Evolutionary conservation across 73 alveolate genomes (phyloP).

Genomic region (Paramecium tetraurelia): DNA sequence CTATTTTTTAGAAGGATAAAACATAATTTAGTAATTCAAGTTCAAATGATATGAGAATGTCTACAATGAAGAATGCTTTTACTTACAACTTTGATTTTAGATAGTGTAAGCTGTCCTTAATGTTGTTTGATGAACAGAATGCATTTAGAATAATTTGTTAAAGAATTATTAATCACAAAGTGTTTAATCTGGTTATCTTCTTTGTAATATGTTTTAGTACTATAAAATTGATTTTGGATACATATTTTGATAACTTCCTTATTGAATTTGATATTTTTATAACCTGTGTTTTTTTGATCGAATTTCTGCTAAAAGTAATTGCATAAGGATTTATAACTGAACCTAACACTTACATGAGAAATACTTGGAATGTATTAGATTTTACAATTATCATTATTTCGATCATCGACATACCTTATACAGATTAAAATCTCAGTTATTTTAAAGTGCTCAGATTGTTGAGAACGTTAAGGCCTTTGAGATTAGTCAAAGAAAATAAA

Average conservation of each 20-base stretch:
- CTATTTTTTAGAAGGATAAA: neutral
- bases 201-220: constrained; percentile 79
- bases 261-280: constrained; percentile 72
- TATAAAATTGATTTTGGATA: constrained; percentile 85
- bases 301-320: constrained; percentile 79
- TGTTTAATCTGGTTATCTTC: constrained; percentile 78
- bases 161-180: constrained; percentile 64
- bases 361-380: constrained; percentile 93
- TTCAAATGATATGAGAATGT: constrained; percentile 19
- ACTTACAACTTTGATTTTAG: constrained; percentile 62
- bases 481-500: constrained; percentile 83
- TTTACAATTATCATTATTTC: constrained; percentile 87
- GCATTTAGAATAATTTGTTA: constrained; percentile 74
- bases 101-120: constrained; percentile 82
- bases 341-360: constrained; percentile 84
- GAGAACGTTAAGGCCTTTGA: constrained; percentile 89
- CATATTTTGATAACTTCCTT: constrained; percentile 69
- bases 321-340: constrained; percentile 90
- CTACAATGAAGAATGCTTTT: neutral
- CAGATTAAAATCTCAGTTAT: constrained; percentile 68
- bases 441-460: constrained; percentile 86
- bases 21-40: neutral
- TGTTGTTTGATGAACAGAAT: constrained; percentile 78
- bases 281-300: constrained; percentile 79
- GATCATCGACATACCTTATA: constrained; percentile 76